Conservation (phyloP, 805 yeast species). For the Candida insectalens region DNA sequence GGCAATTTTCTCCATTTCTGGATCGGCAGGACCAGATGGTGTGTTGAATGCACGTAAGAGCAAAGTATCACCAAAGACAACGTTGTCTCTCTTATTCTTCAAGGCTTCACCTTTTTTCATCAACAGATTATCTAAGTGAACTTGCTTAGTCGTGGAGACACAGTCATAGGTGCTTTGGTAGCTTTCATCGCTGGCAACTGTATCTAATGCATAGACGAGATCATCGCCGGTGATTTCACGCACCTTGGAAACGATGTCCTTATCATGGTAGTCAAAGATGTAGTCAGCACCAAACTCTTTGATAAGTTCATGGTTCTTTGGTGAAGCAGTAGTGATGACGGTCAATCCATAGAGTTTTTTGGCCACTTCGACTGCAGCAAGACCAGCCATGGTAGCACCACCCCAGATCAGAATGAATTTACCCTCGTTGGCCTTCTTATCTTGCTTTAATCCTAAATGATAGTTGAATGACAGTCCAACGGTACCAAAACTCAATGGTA, state of each 20-base stretch:
- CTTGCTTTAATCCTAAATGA: constrained; percentile 20
- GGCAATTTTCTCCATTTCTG: too few species aligned
- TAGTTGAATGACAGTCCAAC: constrained; percentile 30
- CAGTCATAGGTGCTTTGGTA: constrained; percentile 22
- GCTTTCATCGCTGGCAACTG: constrained; percentile 17
- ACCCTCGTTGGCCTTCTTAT: constrained; percentile 19
- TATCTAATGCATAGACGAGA: constrained; percentile 24
- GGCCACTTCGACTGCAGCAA: constrained; percentile 49
- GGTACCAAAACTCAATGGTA: constrained; percentile 45
- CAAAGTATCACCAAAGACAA: constrained; percentile 25
- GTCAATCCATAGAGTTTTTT: constrained; percentile 29
- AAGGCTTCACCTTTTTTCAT: constrained; percentile 16
- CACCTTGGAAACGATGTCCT: constrained; percentile 20
- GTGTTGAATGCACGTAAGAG: too few species aligned
- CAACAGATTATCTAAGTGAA: constrained; percentile 27
- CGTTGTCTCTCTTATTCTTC: constrained; percentile 25
- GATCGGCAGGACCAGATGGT: too few species aligned
- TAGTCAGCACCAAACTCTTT: constrained; percentile 25
- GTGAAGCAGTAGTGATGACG: constrained; percentile 23
- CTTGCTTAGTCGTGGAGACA: constrained; percentile 23
- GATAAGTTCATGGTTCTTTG: constrained; percentile 16
- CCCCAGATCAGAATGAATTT: constrained; percentile 42
- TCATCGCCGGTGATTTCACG: constrained; percentile 18
- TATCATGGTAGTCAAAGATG: constrained; percentile 25
- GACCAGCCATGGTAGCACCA: constrained; percentile 62